Base-by-base conservation (phyloP, 768 basidiomycete species). In the Tremella yokohamensis region DNA sequence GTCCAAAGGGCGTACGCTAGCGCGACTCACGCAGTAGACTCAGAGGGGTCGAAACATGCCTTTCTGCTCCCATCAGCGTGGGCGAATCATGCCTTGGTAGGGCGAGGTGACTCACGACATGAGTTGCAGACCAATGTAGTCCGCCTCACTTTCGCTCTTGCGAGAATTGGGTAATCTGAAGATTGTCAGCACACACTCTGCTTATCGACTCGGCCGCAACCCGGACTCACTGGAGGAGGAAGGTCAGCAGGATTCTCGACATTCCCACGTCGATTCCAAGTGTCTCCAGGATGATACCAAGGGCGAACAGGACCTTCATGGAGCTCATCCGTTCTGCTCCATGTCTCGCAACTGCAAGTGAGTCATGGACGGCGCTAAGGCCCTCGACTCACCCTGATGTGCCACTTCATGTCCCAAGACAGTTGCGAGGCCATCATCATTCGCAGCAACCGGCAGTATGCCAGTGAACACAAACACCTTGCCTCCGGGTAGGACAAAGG, bases 401-500 rank as follows among this genome's bases (percentile, higher is more conserved):
- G 86, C 88, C 38, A 90, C 87, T 76, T 90, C 90, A 73, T 96
- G 92, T 0, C 88, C 84, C 2, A 97, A 77, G 1, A 96, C 86
- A 16, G 86, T 85, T 0, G 92, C 89, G 0, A 97, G 78, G 0
- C 89, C 90, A 66, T 87, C 82, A 64, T 91, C 89, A 61, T 90
- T 85, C 60, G 78, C 79, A 47, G 85, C 85, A 6, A 92, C 78
- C 0, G 88, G 89, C 2, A 96, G 74, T 37, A 96, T 89, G 0
- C 92, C 92, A 0, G 90, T 91, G 69, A 89, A 94, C 9, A 97
- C 88, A 29, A 91, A 82, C 53, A 96, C 85, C 50, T 85, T 81
- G 11, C 79, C 78, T 0, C 90, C 88, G 51, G 86, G 87, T 2
- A 81, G 77, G 8, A 87, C 88, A 76, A 87, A 83, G 0, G 90